phyloP scores from a whole-genome alignment of 108 stramenopile species.

The Cyclotella distinguenda region DNA sequence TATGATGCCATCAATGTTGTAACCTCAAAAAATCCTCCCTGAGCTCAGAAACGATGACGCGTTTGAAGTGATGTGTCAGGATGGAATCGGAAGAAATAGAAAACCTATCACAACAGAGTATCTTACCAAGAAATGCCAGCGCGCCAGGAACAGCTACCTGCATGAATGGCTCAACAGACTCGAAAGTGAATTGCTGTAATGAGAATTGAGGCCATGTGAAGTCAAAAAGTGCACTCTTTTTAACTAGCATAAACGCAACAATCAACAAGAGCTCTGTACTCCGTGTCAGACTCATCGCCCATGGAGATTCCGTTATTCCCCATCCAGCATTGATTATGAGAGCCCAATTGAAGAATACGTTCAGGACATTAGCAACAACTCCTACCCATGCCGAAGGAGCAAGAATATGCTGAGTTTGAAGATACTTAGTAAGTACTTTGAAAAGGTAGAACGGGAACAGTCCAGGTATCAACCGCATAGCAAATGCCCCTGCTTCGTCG shows the following conservation, averaged over 20 bases:
- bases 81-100: neutral
- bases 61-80: neutral
- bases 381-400: conserved; percentile 40
- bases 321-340: conserved; percentile 35
- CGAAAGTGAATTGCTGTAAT: conserved; percentile 5
- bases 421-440: conserved; percentile 40
- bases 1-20: conserved; percentile 39
- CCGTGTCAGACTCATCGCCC: conserved; percentile 49
- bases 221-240: neutral
- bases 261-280: conserved; percentile 30
- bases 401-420: conserved; percentile 42
- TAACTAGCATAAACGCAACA: conserved; percentile 12
- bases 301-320: conserved; percentile 43
- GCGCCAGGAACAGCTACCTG: conserved; percentile 24
- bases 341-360: conserved; percentile 39
- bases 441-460: conserved; percentile 43
- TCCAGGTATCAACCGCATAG: conserved; percentile 40
- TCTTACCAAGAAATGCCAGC: conserved; percentile 28
- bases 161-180: conserved; percentile 15
- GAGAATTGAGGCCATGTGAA: conserved; percentile 34
- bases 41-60: neutral
- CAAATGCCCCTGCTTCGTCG: conserved; percentile 23
- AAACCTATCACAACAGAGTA: too few species aligned
- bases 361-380: conserved; percentile 36
- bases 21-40: conserved; percentile 21